Evolutionary conservation across 192 early-diverging fungal genomes (phyloP), one percentile per base, ranked within the genome.

Genomic region (Linnemannia exigua): DNA sequence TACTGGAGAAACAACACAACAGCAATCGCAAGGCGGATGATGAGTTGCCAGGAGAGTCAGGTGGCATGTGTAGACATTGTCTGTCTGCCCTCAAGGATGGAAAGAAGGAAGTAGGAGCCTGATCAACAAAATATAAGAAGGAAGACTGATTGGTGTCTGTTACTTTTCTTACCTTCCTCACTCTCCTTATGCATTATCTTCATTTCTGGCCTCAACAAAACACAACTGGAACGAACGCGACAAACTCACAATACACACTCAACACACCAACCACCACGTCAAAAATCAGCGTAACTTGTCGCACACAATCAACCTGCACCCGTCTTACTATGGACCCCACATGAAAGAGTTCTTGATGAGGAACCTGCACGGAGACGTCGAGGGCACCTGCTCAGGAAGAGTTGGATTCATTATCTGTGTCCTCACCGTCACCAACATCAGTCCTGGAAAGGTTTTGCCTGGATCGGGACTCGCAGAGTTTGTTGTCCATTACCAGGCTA

Each of bases 331-430:
- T 91, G 97, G 97, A 7, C 93, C 93, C 37, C 93, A 95, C 70
- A 93, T 96, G 90, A 88, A 94, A 36, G 90, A 90, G 67, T 92
- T 94, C 76, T 93, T 99, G 31, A 91, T 91, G 50, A 90, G 94
- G 66, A 92, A 96, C 72, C 90, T 99, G n/a, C 94, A 97, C 84
- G 94, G 93, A 14, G 99, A 99, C 74, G 97, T 99, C 25, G 97
- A 99, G 80, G 99, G 98, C 48, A 97, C 96, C 9, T 98, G 98
- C 88, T 93, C 95, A 7, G 98, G 98, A 36, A 91, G 95, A 31
- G 97, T 93, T 81, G 99, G 99, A 20, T 99, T 97, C 86, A 97
- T 99, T 76, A 96, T 95, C 58, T 92, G 94, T 5, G 97, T 99
- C 50, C 89, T 99, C 50, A 92, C 95, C 11, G 90, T 99, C 33